Base-by-base conservation (phyloP, 768 basidiomycete species). In the Lactifluus rugatus region DNA sequence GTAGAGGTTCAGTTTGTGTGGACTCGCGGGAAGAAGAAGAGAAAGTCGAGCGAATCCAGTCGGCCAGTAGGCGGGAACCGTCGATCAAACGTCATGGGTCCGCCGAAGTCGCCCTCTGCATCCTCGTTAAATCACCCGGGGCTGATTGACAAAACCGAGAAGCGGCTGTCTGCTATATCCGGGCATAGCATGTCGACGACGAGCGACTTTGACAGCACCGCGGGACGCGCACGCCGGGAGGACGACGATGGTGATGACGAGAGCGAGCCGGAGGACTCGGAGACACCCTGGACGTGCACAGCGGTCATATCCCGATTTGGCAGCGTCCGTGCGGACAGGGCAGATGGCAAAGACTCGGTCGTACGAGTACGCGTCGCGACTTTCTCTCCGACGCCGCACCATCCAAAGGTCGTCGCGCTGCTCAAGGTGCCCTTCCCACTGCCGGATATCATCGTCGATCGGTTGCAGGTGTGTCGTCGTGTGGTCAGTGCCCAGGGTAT, bases 221-320 rank as follows among this genome's bases (percentile, higher is more conserved):
- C 54, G 21, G 56, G 56, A 19, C 39, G 41, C 41, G 56, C 23
- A n/a, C 41, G 36, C 14, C 51, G 64, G 10, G 65, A 70, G 14
- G 82, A 84, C 48, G 78, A 80, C 2, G 90, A 78, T 0, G 84
- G 87, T 16, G 92, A 42, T 7, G 31, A 34, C 26, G 42, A 93
- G 46, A 92, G 89, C 59, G 95, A 98, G 63, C 89, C 93, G 0
- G 94, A 98, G 68, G 95, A 97, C 67, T 91, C 89, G 45, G 94
- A 98, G 71, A 93, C 92, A 23, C 93, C 95, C 0, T 98, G 93
- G 93, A 83, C 85, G 47, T 97, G 94, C 67, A 83, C 82, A n/a
- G 76, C 93, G 62, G 81, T 84, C 59, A 74, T 87, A 34, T 79
- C 84, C 21, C 73, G 80, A 23, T 67, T 76, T 32, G 70, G 60